Percentiles rank a stretch among this genome's conserved stretches.
Evolutionary conservation across 495 filamentous ascomycete genomes (phyloP).

Genomic region (Podospora australis): DNA sequence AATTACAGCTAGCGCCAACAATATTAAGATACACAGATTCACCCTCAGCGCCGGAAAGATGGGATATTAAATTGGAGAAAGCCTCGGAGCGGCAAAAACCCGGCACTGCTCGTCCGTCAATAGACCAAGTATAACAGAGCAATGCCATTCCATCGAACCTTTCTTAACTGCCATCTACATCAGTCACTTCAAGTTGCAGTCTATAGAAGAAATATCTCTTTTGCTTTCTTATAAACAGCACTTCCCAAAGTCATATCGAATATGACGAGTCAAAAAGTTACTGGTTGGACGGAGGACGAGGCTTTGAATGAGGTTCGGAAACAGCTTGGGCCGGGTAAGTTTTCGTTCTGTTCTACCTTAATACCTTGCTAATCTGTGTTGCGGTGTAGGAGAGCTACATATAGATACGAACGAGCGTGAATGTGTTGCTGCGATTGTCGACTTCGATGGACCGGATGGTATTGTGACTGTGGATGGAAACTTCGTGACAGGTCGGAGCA

Average conservation of each 20-base stretch:
- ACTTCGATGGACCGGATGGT: neutral
- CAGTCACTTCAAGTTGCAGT: neutral
- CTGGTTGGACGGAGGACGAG: neutral
- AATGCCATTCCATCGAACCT: neutral
- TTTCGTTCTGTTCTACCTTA: neutral
- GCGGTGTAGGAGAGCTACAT: neutral
- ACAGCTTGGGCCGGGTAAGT: neutral
- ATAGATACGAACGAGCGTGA: neutral
- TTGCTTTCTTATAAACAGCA: too few relatives aligned
- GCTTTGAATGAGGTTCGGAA: neutral
- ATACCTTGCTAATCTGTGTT: neutral
- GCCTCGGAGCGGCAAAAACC: neutral
- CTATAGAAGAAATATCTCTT: too few relatives aligned
- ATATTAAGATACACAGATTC: too few relatives aligned
- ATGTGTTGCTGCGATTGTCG: neutral
- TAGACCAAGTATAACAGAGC: neutral
- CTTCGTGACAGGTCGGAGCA: neutral
- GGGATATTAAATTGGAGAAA: neutral
- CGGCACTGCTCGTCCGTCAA: neutral
- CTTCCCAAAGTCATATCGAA: neutral
- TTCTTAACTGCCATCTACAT: neutral
- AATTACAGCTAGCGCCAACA: too few relatives aligned
- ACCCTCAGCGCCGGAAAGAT: too few relatives aligned
- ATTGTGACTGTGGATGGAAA: neutral
- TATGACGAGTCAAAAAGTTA: neutral